These are phyloP conservation scores for Candida alai DNA, from an alignment of 805 yeast genomes.

Conservation along the genomic window DNA sequence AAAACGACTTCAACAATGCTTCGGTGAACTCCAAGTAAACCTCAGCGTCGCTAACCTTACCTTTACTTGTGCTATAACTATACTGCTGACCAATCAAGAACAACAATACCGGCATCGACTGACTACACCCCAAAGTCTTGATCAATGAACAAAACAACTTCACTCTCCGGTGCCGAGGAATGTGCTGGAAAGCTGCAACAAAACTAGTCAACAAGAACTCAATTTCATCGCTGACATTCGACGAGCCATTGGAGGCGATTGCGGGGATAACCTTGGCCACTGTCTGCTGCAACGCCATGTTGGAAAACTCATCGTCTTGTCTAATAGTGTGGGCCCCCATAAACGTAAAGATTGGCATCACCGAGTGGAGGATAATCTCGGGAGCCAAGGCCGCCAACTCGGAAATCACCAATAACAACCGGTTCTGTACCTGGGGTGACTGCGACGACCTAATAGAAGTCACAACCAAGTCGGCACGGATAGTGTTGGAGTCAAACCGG, in stretches of 20 bases:
- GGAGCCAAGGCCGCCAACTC: constrained; percentile 86
- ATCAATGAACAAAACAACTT: constrained; percentile 76
- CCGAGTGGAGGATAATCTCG: constrained; percentile 87
- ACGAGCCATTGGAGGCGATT: constrained; percentile 45
- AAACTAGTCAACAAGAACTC: constrained; percentile 86
- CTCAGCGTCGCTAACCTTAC: constrained; percentile 63
- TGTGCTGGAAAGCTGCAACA: constrained; percentile 91
- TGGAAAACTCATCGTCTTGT: constrained; percentile 94
- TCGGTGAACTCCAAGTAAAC: constrained; percentile 68
- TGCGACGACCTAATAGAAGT: constrained; percentile 84
- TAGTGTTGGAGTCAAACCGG: constrained; percentile 55
- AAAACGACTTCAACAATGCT: constrained; percentile 64
- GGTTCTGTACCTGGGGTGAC: constrained; percentile 94
- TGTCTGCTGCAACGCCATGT: constrained; percentile 89
- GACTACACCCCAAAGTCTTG: constrained; percentile 63
- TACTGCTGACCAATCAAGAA: constrained; percentile 81
- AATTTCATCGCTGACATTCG: constrained; percentile 53
- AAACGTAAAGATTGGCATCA: constrained; percentile 98
- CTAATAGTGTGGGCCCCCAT: constrained; percentile 98
- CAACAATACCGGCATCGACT: constrained; percentile 67
- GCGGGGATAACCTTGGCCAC: constrained; percentile 90
- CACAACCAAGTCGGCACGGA: constrained; percentile 88
- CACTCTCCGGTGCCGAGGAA: constrained; percentile 94
- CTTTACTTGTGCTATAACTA: constrained; percentile 39
- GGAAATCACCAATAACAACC: constrained; percentile 78